Evolutionary conservation across 1,139 yeast genomes (phyloP), one percentile per base, ranked within the genome.

Genomic region (Taphrina wiesneri): DNA sequence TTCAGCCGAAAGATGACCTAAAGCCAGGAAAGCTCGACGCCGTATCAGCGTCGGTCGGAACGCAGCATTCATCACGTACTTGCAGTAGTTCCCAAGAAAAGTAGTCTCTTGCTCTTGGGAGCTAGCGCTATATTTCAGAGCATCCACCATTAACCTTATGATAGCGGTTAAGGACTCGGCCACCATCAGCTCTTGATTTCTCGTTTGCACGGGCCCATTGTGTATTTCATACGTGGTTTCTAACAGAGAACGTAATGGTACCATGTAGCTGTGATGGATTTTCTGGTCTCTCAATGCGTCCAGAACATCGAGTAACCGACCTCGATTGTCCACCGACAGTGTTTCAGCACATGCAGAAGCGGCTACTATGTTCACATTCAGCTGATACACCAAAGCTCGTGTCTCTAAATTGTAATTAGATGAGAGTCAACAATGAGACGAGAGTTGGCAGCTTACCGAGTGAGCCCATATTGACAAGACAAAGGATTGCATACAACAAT

Each of bases 1-100:
- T 21, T 54, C 59, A 11, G 59, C 46, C 13, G 59, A 54, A 9
- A 54, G 49, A 25, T 28, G 30, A 25, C 59, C 59, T 4, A 54
- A 32, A 4, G 49, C 49, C 4, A 54, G 23, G 23, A 39, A 36
- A 3, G 59, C 47, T 36, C 59, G 46, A 13, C 59, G 46, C 15
- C 49, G 11, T 15, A 36, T 39, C 7, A 17, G n/a, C 15, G 49
- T 17, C 13, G 32, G 32, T n/a, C 47, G 49, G 23, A 54, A 54
- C 11, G 59, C 59, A 2, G 59, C 47, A 15, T 54, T 25, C 32
- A 32, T 54, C 21, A 54, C 21, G 17, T 28, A 32, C 15, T 39
- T 36, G 6, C 45, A 36, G 39, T 28, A 54, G 23, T 17, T 25
- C 17, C 26, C 47, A 21, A 54, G 21, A 21, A 39, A 41, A 19